Conservation (phyloP, 768 basidiomycete species). For the Scleroderma bovista region DNA sequence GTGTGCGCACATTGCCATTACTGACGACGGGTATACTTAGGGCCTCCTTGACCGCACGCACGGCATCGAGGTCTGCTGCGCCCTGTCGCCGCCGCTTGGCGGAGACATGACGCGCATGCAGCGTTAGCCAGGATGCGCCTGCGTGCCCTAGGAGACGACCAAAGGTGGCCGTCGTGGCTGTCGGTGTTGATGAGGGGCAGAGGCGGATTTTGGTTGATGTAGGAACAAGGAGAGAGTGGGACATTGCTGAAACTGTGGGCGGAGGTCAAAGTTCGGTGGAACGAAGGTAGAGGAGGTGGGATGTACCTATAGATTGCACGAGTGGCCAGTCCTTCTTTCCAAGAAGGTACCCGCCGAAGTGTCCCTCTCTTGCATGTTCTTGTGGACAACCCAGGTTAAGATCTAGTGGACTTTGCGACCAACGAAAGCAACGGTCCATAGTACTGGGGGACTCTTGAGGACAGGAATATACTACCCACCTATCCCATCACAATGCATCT, state of each 20-base stretch:
- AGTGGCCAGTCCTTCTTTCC: constrained; percentile 68
- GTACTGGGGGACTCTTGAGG: not conserved
- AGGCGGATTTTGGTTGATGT: constrained; percentile 59
- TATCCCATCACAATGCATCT: constrained; percentile 61
- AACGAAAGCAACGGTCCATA: not conserved
- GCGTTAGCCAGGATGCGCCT: constrained; percentile 64
- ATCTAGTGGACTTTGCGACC: constrained; percentile 38
- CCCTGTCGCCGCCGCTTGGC: constrained; percentile 66
- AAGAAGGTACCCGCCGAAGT: constrained; percentile 74
- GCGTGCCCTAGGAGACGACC: constrained; percentile 54
- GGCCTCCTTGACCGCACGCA: constrained; percentile 48
- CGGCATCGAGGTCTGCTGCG: constrained; percentile 58
- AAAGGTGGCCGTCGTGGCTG: constrained; percentile 48
- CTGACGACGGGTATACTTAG: constrained; percentile 59
- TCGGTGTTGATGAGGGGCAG: constrained; percentile 40
- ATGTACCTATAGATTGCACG: constrained; percentile 55
- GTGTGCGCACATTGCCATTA: constrained; percentile 72
- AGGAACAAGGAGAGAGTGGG: constrained; percentile 56
- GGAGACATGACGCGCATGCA: constrained; percentile 73
- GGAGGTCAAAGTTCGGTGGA: not conserved
- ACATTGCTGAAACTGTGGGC: constrained; percentile 56
- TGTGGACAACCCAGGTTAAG: constrained; percentile 81
- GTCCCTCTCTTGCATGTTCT: constrained; percentile 56
- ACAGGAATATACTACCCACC: constrained; percentile 39
- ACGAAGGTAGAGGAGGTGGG: not conserved